These are phyloP conservation scores for Cryphonectria japonica DNA, from an alignment of 2,329 filamentous ascomycete species.

Conservation along the genomic window DNA sequence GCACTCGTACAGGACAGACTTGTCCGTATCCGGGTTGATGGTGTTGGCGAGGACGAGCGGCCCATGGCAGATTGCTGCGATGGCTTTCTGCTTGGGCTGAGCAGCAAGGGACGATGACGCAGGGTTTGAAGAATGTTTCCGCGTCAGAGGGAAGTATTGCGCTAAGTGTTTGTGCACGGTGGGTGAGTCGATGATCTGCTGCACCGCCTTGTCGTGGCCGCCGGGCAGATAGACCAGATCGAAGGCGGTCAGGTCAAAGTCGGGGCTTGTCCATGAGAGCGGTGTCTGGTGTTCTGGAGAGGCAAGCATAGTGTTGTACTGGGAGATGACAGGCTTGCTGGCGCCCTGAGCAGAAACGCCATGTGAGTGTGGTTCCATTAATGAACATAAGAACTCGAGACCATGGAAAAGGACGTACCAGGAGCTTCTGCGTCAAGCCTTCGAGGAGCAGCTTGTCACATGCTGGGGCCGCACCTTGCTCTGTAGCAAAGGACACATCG, in stretches of 20 bases:
- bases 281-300: slow-evolving; percentile 48
- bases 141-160: slow-evolving; percentile 52
- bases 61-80: slow-evolving; percentile 57
- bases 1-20: slow-evolving; percentile 51
- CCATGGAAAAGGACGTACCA: slow-evolving; percentile 42
- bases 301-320: slow-evolving; percentile 49
- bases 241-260: slow-evolving; percentile 49
- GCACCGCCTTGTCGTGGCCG: slow-evolving; percentile 56
- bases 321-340: slow-evolving; percentile 42
- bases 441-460: slow-evolving; percentile 56
- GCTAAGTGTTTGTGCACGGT: slow-evolving; percentile 48
- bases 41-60: slow-evolving; percentile 54
- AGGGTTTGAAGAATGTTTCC: slow-evolving; percentile 35
- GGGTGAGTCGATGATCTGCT: slow-evolving; percentile 54
- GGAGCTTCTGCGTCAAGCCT: slow-evolving; percentile 53
- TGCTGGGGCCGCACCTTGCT: slow-evolving; percentile 49
- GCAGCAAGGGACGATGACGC: neutral
- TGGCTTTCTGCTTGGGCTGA: slow-evolving; percentile 44
- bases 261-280: slow-evolving; percentile 48
- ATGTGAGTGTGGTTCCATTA: neutral
- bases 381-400: neutral
- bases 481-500: slow-evolving; percentile 53
- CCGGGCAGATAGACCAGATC: slow-evolving; percentile 56
- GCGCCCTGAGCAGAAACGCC: slow-evolving; percentile 44
- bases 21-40: slow-evolving; percentile 42